phyloP scores from a whole-genome alignment of 2,329 filamentous ascomycete genomes.

The Arthrobotrys sinensis region DNA sequence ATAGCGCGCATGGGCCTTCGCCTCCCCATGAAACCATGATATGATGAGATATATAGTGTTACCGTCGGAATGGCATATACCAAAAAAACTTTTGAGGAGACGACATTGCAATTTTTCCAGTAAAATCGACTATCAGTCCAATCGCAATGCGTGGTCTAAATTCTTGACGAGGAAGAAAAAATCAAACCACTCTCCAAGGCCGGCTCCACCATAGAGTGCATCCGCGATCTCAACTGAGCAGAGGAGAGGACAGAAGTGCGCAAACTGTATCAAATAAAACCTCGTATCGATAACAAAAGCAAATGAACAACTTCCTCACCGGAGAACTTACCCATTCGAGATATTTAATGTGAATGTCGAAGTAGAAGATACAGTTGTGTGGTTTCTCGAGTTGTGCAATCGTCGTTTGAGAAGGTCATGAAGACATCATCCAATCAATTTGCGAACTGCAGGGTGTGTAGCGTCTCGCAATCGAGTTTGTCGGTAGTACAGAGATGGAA shows the following conservation, averaged over 20 bases:
- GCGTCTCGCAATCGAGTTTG: constrained; percentile 53
- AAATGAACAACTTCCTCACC: constrained; percentile 40
- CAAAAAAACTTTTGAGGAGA: constrained; percentile 26
- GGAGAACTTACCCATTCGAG: constrained; percentile 60
- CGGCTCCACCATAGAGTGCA: constrained; percentile 18
- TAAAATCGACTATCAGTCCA: constrained; percentile 21
- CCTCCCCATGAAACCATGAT: constrained; percentile 51
- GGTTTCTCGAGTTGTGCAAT: constrained; percentile 55
- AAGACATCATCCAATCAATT: constrained; percentile 54
- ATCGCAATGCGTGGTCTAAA: constrained; percentile 23
- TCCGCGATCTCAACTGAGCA: constrained; percentile 14
- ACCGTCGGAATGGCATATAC: constrained; percentile 26
- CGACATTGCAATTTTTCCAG: constrained; percentile 31
- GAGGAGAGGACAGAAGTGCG: constrained; percentile 23
- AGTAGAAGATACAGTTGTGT: constrained; percentile 32
- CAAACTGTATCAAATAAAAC: constrained; percentile 12
- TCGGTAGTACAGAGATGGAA: constrained; percentile 54
- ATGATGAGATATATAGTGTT: constrained; percentile 36
- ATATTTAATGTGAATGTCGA: constrained; percentile 47
- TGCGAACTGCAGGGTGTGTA: constrained; percentile 37
- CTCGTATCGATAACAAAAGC: constrained; percentile 35
- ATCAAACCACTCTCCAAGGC: constrained; percentile 33
- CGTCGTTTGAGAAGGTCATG: constrained; percentile 42
- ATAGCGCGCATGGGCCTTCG: constrained; percentile 49
- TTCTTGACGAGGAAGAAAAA: constrained; percentile 25